Base-by-base conservation (phyloP, 2,329 filamentous ascomycete genomes). In the Colletotrichum incanum region DNA sequence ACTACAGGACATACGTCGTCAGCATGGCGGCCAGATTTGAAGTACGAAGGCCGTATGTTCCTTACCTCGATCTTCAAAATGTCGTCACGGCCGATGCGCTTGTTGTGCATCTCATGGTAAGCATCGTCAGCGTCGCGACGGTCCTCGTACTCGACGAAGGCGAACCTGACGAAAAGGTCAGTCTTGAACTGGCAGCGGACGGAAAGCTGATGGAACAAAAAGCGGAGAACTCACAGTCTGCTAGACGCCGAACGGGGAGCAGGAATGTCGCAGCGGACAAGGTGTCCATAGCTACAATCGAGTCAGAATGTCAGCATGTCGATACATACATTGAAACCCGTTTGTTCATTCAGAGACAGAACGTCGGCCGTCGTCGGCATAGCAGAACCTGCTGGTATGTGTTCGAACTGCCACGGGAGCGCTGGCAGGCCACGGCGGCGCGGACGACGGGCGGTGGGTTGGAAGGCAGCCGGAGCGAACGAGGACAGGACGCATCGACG, bases 91-190 rank as follows among this genome's bases (percentile, higher is more conserved):
- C 95, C 95, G 78, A 99, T 95, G 76, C 96, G 94, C 91, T 98
- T 98, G 88, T 98, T 98, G 82, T 99, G 96, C 96, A 99, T 99
- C 86, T 99, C 96, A 83, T 99, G 94, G 82, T 99, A 99, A 59
- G 96, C 96, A 86, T 99, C 96, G 83, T 99, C 96, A 75, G 96
- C 95, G 88, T 99, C 96, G 78, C 96, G 95, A 79, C 96, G 94
- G 83, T 95, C 97, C 87, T 99, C 96, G 84, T 99, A 99, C 86
- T 99, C 96, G 76, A 99, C 96, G 83, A 99, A 99, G 47, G 96
- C 96, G 83, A 99, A 99, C 77, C 96, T 92, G 43, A 34, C 1
- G 45, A 5, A 39, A 5, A 45, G 34, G 43, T 65, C 20, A 50
- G 45, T 55, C 12, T 31, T 26, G 34, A 23, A 5, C 2, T 31